A percentile compares a stretch with the other conserved stretches of the same genome.
phyloP scores from a whole-genome alignment of 1,284 basidiomycete species.

The Malassezia pachydermatis region DNA sequence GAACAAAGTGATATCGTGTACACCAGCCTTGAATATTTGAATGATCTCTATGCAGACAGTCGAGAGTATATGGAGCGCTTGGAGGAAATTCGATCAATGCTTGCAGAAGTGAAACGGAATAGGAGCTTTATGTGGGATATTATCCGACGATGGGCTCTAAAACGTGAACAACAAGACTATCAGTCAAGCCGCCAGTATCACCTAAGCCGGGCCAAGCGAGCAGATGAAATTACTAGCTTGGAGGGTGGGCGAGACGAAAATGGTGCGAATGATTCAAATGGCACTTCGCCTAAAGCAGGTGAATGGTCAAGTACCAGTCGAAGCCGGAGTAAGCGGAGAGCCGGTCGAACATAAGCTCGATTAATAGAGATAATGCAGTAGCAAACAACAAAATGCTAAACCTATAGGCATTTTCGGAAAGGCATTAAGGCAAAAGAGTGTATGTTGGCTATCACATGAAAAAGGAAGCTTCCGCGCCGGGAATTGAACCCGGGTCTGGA shows the following conservation, averaged over 20 bases:
- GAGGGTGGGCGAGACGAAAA: neutral
- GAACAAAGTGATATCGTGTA: constrained; percentile 41
- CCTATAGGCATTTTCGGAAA: no score
- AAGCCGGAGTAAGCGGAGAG: neutral
- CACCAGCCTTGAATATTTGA: constrained; percentile 35
- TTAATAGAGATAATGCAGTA: neutral
- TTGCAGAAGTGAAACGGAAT: constrained; percentile 13
- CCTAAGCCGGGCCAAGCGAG: neutral
- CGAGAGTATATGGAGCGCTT: constrained; percentile 52
- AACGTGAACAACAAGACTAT: constrained; percentile 12
- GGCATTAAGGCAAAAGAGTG: neutral
- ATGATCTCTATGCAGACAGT: constrained; percentile 51
- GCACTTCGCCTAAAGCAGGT: neutral
- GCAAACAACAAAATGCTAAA: no score
- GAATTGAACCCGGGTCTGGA: constrained; percentile 24
- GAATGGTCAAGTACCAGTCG: constrained; percentile 2
- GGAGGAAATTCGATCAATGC: constrained; percentile 50
- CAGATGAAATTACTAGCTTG: neutral
- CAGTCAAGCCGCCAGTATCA: constrained; percentile 1
- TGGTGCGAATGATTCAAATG: no score
- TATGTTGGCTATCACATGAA: neutral
- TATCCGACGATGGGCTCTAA: constrained; percentile 10
- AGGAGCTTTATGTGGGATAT: constrained; percentile 14
- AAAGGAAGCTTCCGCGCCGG: constrained; percentile 20
- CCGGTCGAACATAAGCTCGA: neutral